Evolutionary conservation across 257 asterid species (phyloP).

Genomic region (Solanum piurae): DNA sequence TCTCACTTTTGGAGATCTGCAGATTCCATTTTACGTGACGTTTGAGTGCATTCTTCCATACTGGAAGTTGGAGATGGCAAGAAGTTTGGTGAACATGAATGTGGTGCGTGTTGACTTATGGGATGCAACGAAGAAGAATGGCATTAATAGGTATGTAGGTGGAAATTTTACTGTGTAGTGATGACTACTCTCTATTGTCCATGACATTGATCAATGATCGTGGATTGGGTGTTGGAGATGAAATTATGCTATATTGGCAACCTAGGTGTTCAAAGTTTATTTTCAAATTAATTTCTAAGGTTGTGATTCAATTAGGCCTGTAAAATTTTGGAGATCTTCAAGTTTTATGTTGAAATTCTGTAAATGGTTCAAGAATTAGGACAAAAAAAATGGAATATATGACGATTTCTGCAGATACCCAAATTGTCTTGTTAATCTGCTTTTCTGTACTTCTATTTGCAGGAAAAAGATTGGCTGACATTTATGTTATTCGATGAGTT

Average conservation of each 20-base stretch:
- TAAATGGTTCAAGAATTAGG: too few relatives aligned
- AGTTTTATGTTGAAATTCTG: too few relatives aligned
- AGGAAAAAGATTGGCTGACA: too few relatives aligned
- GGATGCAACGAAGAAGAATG: conserved; percentile 30
- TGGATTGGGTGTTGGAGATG: conserved; percentile 21
- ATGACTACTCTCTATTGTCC: conserved; percentile 17
- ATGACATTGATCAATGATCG: conserved; percentile 11
- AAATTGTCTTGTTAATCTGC: not conserved
- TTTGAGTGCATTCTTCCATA: not conserved
- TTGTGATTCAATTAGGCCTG: too few relatives aligned
- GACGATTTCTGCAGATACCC: too few relatives aligned
- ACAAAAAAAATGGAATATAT: too few relatives aligned
- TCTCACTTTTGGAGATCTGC: too few relatives aligned
- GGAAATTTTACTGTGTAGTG: conserved; percentile 3
- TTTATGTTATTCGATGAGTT: too few relatives aligned
- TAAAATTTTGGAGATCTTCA: too few relatives aligned
- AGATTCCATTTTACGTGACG: too few relatives aligned
- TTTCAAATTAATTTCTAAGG: conserved; percentile 9
- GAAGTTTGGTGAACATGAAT: conserved; percentile 13
- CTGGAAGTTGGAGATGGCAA: conserved; percentile 32
- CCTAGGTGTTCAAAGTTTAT: not conserved
- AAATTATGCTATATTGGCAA: conserved; percentile 45
- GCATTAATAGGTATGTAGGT: not conserved
- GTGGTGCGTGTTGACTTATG: conserved; percentile 22
- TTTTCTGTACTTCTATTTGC: not conserved